phyloP scores from a whole-genome alignment of 768 basidiomycete species.

The Podaxis carcinomalis region DNA sequence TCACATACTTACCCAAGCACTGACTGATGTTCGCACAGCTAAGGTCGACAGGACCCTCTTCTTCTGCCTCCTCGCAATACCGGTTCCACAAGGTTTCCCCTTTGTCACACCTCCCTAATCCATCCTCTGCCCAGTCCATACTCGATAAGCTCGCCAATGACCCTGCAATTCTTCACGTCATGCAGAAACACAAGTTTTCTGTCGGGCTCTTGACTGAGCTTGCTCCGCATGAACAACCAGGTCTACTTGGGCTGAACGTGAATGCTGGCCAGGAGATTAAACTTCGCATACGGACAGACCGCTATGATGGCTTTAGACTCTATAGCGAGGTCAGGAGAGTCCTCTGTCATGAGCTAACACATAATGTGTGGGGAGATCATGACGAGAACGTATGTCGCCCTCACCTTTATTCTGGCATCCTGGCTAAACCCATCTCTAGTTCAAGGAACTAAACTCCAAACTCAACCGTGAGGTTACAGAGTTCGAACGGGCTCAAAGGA shows the following conservation, averaged over 20 bases:
- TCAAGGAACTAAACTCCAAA: conserved; percentile 71
- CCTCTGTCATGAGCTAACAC: conserved; percentile 73
- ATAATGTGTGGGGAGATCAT: conserved; percentile 72
- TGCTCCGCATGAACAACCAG: conserved; percentile 72
- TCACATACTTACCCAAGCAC: background rate
- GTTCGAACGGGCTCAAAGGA: conserved; percentile 50
- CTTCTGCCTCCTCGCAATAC: conserved; percentile 39
- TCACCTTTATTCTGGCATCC: background rate
- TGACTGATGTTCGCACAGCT: conserved; percentile 31
- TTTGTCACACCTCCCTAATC: conserved; percentile 60
- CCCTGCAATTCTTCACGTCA: conserved; percentile 64
- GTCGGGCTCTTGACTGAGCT: conserved; percentile 73
- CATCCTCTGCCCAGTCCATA: conserved; percentile 48
- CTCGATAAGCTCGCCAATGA: conserved; percentile 63
- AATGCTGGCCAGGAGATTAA: conserved; percentile 61
- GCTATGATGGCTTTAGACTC: conserved; percentile 66
- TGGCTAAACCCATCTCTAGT: conserved; percentile 35
- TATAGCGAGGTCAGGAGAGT: conserved; percentile 65
- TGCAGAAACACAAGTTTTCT: conserved; percentile 64
- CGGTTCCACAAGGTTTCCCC: conserved; percentile 64
- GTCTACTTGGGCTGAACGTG: conserved; percentile 65
- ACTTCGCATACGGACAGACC: conserved; percentile 63
- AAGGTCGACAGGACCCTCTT: conserved; percentile 20
- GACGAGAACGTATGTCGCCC: conserved; percentile 59
- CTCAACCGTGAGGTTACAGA: conserved; percentile 70